Evolutionary conservation across 2,329 filamentous ascomycete genomes (phyloP).

Genomic region (Colletotrichum scovillei): DNA sequence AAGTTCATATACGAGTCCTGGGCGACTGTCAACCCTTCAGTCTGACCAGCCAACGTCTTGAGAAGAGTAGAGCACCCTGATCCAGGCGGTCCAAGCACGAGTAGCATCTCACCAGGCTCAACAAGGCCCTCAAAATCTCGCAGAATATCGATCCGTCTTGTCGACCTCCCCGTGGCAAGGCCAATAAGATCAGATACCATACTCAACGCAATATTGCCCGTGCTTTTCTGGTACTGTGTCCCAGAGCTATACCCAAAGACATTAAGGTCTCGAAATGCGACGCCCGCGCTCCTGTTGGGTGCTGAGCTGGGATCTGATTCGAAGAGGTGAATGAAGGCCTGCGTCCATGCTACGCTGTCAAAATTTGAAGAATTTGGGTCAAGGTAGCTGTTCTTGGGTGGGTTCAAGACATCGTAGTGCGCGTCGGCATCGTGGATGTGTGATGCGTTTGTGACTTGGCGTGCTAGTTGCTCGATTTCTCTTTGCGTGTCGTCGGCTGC

Average conservation of each 20-base stretch:
- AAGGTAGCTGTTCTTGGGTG: slow-evolving; percentile 31
- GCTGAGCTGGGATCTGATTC: slow-evolving; percentile 41
- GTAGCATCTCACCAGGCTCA: slow-evolving; percentile 64
- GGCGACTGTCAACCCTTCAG: slow-evolving; percentile 40
- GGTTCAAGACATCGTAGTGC: slow-evolving; percentile 26
- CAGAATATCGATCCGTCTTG: slow-evolving; percentile 41
- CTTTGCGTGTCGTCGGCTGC: background rate
- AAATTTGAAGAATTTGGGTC: slow-evolving; percentile 43
- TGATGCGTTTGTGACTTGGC: slow-evolving; percentile 21
- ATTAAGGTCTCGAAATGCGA: slow-evolving; percentile 42
- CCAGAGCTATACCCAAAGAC: slow-evolving; percentile 43
- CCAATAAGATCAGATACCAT: slow-evolving; percentile 31
- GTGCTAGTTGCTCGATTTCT: slow-evolving; percentile 24
- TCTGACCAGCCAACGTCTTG: slow-evolving; percentile 57
- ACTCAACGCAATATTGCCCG: slow-evolving; percentile 39
- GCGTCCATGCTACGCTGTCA: slow-evolving; percentile 41
- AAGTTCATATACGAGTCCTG: slow-evolving; percentile 40
- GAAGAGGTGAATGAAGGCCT: slow-evolving; percentile 40
- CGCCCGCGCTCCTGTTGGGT: slow-evolving; percentile 40
- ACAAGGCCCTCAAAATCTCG: slow-evolving; percentile 44
- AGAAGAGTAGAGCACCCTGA: slow-evolving; percentile 75
- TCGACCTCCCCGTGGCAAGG: background rate
- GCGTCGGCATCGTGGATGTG: background rate
- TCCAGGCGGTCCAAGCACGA: slow-evolving; percentile 68
- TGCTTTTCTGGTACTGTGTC: slow-evolving; percentile 40